These are phyloP conservation scores for Oryza meridionalis DNA, from an alignment of 176 grass and related monocot genomes.

Conservation along the genomic window DNA sequence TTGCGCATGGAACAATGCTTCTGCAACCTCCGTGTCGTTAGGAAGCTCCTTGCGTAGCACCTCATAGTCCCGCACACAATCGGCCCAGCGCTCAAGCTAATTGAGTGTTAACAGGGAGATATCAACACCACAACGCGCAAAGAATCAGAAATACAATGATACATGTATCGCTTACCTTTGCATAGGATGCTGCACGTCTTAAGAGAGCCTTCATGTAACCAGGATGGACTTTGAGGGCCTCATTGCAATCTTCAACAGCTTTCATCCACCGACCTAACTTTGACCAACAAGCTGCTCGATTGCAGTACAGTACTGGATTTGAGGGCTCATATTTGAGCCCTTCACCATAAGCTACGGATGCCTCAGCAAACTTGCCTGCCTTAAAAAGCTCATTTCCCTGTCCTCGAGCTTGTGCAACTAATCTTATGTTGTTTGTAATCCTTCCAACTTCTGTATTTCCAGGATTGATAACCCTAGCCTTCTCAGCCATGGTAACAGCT, in stretches of 20 bases:
- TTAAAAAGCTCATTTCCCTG: constrained; percentile 67
- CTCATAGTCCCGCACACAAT: constrained; percentile 80
- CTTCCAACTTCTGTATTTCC: constrained; percentile 49
- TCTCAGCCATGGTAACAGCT: constrained; percentile 58
- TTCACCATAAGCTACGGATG: constrained; percentile 56
- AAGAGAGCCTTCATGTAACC: constrained; percentile 69
- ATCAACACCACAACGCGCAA: constrained; percentile 18
- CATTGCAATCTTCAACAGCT: constrained; percentile 68
- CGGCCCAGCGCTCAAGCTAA: constrained; percentile 79
- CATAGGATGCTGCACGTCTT: constrained; percentile 61
- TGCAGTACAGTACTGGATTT: constrained; percentile 63
- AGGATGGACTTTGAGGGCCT: constrained; percentile 61
- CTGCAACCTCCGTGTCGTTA: constrained; percentile 45
- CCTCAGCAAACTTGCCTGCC: constrained; percentile 54
- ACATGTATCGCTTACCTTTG: constrained; percentile 48
- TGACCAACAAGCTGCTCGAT: constrained; percentile 66
- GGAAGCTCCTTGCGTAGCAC: constrained; percentile 65
- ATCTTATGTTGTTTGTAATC: constrained; percentile 50
- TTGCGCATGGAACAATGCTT: constrained; percentile 64
- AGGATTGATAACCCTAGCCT: constrained; percentile 52
- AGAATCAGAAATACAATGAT: constrained; percentile 10
- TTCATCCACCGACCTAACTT: constrained; percentile 63
- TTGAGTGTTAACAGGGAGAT: constrained; percentile 18
- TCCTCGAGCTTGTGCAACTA: constrained; percentile 45
- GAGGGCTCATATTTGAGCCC: constrained; percentile 66